Evolutionary conservation across 208 protist species (phyloP).

Genomic region (Leishmania arabica): DNA sequence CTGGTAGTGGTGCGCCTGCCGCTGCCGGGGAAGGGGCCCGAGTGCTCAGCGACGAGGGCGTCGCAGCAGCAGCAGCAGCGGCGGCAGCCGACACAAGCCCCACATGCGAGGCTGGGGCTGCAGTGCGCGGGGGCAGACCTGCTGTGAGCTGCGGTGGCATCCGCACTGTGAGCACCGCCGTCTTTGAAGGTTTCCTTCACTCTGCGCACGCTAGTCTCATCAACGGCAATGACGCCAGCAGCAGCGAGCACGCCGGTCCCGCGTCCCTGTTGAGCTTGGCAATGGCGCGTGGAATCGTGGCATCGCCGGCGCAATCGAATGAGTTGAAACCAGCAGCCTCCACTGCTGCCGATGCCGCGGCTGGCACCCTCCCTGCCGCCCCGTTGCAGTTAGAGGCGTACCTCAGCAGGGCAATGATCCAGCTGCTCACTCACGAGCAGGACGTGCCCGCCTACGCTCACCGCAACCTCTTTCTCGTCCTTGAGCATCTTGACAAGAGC

Average conservation of each 20-base stretch:
- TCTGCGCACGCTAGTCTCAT: background rate
- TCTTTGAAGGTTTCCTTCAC: slow-evolving; percentile 5
- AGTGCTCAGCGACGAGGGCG: background rate
- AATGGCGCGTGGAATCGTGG: slow-evolving; percentile 13
- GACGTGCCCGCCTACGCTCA: slow-evolving; percentile 65
- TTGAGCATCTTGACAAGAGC: slow-evolving; percentile 65
- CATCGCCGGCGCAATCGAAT: background rate
- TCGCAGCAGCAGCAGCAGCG: background rate
- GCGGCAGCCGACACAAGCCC: background rate
- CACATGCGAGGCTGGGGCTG: background rate
- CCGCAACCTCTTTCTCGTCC: slow-evolving; percentile 64
- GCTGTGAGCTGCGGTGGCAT: slow-evolving; percentile 1
- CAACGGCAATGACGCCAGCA: background rate
- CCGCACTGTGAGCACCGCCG: slow-evolving; percentile 5
- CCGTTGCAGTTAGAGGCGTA: slow-evolving; percentile 69
- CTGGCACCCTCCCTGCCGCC: slow-evolving; percentile 22
- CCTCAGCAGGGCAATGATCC: slow-evolving; percentile 48
- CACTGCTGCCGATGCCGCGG: background rate
- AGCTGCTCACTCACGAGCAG: slow-evolving; percentile 47
- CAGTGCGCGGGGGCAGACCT: background rate
- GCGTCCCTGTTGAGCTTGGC: slow-evolving; percentile 15
- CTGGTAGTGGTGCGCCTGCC: background rate
- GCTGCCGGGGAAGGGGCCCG: background rate
- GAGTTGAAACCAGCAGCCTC: background rate
- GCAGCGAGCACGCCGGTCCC: background rate